Evolutionary conservation across 331 rosid genomes (phyloP).

Genomic region (Quercus lobata): DNA sequence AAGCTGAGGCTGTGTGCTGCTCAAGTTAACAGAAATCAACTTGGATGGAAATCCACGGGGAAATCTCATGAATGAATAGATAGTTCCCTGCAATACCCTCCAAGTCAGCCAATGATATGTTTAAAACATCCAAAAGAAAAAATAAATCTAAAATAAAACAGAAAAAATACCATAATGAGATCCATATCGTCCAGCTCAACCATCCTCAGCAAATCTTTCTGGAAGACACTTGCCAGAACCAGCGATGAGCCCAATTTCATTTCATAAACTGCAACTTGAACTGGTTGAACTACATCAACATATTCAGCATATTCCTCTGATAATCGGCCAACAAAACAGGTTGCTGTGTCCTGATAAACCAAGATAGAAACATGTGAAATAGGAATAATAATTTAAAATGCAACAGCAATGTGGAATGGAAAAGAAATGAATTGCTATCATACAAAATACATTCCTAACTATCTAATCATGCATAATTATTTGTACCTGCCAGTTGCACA

Average conservation of each 20-base stretch:
- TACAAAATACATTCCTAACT: neutral
- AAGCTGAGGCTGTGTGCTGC: slow-evolving; percentile 19
- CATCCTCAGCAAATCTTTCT: slow-evolving; percentile 28
- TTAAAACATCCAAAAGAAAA: slow-evolving; percentile 4
- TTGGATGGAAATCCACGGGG: slow-evolving; percentile 53
- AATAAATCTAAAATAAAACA: neutral
- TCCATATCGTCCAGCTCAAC: slow-evolving; percentile 35
- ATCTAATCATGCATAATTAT: neutral
- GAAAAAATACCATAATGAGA: slow-evolving; percentile 45
- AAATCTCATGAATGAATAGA: slow-evolving; percentile 70
- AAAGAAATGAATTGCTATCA: neutral
- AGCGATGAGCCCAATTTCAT: slow-evolving; percentile 82
- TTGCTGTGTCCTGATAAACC: slow-evolving; percentile 57
- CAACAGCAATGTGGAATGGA: neutral
- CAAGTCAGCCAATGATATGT: slow-evolving; percentile 20
- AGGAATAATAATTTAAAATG: neutral
- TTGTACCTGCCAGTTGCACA: slow-evolving; percentile 76
- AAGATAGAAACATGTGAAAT: slow-evolving; percentile 6
- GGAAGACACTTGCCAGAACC: slow-evolving; percentile 46
- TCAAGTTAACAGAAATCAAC: slow-evolving; percentile 34
- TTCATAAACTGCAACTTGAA: slow-evolving; percentile 90
- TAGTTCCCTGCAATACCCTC: slow-evolving; percentile 47
- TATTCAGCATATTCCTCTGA: slow-evolving; percentile 45
- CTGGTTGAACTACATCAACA: slow-evolving; percentile 75
- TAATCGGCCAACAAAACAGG: slow-evolving; percentile 58